A percentile compares a stretch with the other conserved stretches of the same genome.
phyloP scores from a whole-genome alignment of 2,329 filamentous ascomycete genomes.

The Chaetomium sp. region DNA sequence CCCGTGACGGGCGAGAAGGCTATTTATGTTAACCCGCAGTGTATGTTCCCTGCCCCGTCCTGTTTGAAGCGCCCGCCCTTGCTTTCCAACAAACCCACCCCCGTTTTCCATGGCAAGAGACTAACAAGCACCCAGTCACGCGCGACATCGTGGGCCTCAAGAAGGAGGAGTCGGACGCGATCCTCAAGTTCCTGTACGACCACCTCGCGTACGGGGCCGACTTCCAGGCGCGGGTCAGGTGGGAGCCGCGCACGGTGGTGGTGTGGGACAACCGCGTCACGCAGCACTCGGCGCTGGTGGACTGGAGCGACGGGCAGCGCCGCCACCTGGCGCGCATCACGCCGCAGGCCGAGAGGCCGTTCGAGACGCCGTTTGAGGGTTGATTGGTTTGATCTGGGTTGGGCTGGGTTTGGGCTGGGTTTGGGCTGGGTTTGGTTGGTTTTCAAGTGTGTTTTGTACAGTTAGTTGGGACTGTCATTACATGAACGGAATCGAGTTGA shows the following conservation, averaged over 20 bases:
- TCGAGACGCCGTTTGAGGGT: conserved; percentile 63
- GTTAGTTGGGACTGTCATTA: neutral
- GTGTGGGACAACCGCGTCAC: conserved; percentile 86
- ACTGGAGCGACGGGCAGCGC: conserved; percentile 78
- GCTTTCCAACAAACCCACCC: neutral
- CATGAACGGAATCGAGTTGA: conserved; percentile 34
- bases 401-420: neutral
- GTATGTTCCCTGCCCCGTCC: conserved; percentile 49
- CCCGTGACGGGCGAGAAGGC: conserved; percentile 83
- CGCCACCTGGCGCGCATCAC: conserved; percentile 81
- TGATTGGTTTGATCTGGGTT: neutral
- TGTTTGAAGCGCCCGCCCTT: neutral
- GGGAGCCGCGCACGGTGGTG: conserved; percentile 78
- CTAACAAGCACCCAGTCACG: conserved; percentile 58
- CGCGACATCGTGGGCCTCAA: conserved; percentile 80
- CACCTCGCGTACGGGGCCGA: conserved; percentile 73
- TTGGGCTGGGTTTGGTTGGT: neutral
- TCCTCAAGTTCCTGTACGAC: conserved; percentile 77
- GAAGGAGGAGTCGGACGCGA: conserved; percentile 79
- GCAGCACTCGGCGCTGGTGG: conserved; percentile 75
- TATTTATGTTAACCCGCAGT: conserved; percentile 80
- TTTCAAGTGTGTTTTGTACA: neutral
- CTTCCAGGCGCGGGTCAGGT: conserved; percentile 74
- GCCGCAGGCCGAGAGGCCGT: conserved; percentile 77
- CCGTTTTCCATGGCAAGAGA: neutral